These are phyloP conservation scores for Cystofilobasidium bisporidii DNA, from an alignment of 768 basidiomycete species.

Conservation along the genomic window DNA sequence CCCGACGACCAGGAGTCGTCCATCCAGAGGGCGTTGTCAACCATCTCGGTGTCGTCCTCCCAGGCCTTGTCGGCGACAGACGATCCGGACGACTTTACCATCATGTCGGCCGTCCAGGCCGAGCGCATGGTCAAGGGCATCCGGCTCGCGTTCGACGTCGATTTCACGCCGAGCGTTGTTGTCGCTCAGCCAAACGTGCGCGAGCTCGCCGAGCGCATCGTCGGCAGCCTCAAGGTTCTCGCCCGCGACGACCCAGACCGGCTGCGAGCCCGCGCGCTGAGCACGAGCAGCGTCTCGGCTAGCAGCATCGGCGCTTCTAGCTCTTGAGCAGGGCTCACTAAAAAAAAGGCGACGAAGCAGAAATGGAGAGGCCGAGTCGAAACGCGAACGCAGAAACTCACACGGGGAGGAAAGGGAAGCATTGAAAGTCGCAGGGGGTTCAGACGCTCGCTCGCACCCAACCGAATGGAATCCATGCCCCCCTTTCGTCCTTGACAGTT, in stretches of 20 bases:
- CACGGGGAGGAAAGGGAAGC: no score
- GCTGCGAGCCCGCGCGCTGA: background rate
- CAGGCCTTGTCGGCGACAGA: slow-evolving; percentile 42
- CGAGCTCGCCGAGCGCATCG: slow-evolving; percentile 70
- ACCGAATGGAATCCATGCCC: no score
- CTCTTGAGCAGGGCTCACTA: background rate
- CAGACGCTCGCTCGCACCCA: no score
- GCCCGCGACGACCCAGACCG: background rate
- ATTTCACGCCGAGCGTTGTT: slow-evolving; percentile 80
- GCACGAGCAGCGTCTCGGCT: background rate
- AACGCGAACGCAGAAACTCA: no score
- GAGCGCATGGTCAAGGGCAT: slow-evolving; percentile 73
- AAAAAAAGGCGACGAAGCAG: no score
- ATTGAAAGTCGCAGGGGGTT: no score
- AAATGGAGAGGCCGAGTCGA: no score
- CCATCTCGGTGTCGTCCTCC: slow-evolving; percentile 14
- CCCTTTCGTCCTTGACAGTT: no score
- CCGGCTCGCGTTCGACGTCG: slow-evolving; percentile 72
- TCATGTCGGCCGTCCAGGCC: slow-evolving; percentile 86
- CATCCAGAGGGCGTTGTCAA: background rate
- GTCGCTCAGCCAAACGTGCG: slow-evolving; percentile 87
- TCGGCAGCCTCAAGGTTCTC: slow-evolving; percentile 41
- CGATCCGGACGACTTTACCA: slow-evolving; percentile 85
- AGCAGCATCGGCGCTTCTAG: background rate
- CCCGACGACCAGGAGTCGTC: slow-evolving; percentile 6